Percentiles rank a stretch among this genome's conserved stretches.
These are phyloP conservation scores for Auricularia sp. DNA, from an alignment of 768 basidiomycete species.

Conservation along the genomic window DNA sequence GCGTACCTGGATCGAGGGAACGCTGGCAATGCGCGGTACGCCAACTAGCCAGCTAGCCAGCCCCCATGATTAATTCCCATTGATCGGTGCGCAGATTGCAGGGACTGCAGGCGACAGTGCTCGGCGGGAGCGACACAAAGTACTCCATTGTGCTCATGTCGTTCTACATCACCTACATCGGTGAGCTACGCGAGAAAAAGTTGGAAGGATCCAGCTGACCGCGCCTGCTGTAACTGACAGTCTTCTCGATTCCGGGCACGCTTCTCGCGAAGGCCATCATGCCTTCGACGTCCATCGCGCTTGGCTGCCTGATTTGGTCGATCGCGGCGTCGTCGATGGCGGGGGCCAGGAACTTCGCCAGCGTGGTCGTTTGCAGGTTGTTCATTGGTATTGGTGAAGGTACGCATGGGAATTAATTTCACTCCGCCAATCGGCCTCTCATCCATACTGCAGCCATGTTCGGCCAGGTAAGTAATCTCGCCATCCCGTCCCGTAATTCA, in stretches of 20 bases:
- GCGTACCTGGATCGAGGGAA: conserved; percentile 33
- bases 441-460: not conserved
- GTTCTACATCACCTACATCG: conserved; percentile 27
- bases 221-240: conserved; percentile 4
- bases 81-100: conserved; percentile 10
- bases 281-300: conserved; percentile 25
- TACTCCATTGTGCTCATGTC: conserved; percentile 15
- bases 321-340: conserved; percentile 27
- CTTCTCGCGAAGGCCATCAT: conserved; percentile 22
- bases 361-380: conserved; percentile 26
- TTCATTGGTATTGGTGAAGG: conserved; percentile 26
- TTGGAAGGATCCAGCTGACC: not conserved
- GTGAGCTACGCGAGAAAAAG: not conserved
- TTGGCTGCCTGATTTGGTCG: conserved; percentile 28
- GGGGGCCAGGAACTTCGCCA: conserved; percentile 20
- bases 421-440: not conserved
- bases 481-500: not conserved
- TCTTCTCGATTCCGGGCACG: conserved; percentile 27
- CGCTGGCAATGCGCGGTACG: conserved; percentile 20
- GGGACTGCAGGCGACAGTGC: conserved; percentile 22
- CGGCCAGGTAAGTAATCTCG: not conserved
- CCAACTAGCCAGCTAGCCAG: not conserved
- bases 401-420: not conserved
- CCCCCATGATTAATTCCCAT: not conserved
- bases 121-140: conserved; percentile 20